Percentiles rank a stretch among this genome's conserved stretches.
Evolutionary conservation across 768 basidiomycete species (phyloP).

Genomic region (Panellus pusillus): DNA sequence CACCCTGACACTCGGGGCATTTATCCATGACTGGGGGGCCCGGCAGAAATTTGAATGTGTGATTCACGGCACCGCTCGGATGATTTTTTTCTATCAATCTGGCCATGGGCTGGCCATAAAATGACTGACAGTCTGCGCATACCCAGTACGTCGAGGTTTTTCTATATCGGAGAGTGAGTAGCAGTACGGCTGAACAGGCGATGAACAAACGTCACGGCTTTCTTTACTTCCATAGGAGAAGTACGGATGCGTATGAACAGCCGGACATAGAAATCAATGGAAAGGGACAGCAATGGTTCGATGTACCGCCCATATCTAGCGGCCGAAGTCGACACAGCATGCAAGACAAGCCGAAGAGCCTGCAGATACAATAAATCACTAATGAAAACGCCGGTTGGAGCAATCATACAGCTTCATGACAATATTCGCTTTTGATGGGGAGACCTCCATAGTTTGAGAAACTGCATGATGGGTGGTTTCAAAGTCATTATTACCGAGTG

Average conservation of each 20-base stretch:
- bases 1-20: slow-evolving; percentile 82
- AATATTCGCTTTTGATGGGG: slow-evolving; percentile 89
- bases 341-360: slow-evolving; percentile 90
- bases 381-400: neutral
- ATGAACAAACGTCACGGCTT: slow-evolving; percentile 62
- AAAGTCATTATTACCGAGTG: neutral
- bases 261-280: slow-evolving; percentile 97
- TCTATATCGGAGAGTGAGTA: slow-evolving; percentile 41
- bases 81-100: slow-evolving; percentile 62
- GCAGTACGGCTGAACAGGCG: neutral
- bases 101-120: slow-evolving; percentile 85
- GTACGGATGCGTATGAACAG: slow-evolving; percentile 81
- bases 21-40: slow-evolving; percentile 66
- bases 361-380: slow-evolving; percentile 30
- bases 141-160: slow-evolving; percentile 85
- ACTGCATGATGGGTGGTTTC: slow-evolving; percentile 39
- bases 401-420: slow-evolving; percentile 80
- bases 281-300: slow-evolving; percentile 83
- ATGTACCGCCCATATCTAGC: slow-evolving; percentile 92
- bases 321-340: slow-evolving; percentile 83
- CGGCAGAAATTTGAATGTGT: slow-evolving; percentile 67
- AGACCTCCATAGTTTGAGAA: slow-evolving; percentile 95
- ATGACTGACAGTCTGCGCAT: slow-evolving; percentile 81
- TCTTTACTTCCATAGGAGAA: slow-evolving; percentile 82
- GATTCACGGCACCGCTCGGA: slow-evolving; percentile 55